Conservation (phyloP, 2,329 filamentous ascomycete genomes). For the Tolypocladium tundrense region DNA sequence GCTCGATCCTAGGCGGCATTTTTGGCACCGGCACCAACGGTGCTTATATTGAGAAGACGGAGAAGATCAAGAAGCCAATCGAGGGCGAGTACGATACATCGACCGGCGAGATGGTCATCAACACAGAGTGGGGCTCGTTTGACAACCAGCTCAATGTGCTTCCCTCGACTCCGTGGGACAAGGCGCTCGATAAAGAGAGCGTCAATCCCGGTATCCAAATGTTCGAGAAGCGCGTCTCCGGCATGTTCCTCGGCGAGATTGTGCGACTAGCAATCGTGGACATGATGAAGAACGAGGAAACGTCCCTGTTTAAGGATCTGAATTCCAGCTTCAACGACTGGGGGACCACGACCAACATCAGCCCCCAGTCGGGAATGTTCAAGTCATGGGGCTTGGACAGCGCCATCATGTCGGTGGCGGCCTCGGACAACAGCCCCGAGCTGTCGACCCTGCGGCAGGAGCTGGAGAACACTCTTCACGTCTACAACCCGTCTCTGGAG, state of each 20-base stretch:
- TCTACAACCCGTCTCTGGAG: conserved; percentile 67
- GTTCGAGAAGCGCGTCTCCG: conserved; percentile 97
- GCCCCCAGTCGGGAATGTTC: conserved; percentile 56
- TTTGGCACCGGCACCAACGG: conserved; percentile 97
- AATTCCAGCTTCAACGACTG: conserved; percentile 62
- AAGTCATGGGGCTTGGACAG: conserved; percentile 86
- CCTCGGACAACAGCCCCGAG: conserved; percentile 65
- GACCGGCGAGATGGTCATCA: conserved; percentile 93
- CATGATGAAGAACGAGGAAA: conserved; percentile 56
- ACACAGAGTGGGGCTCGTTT: conserved; percentile 97
- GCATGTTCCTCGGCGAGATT: conserved; percentile 97
- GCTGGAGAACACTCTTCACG: conserved; percentile 64
- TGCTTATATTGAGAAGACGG: conserved; percentile 87
- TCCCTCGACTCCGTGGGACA: conserved; percentile 76
- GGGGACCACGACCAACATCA: conserved; percentile 60
- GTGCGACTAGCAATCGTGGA: conserved; percentile 66
- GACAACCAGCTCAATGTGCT: conserved; percentile 87
- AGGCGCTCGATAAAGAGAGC: conserved; percentile 64
- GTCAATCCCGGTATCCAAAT: conserved; percentile 93
- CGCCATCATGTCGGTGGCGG: conserved; percentile 77
- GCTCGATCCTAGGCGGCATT: conserved; percentile 86
- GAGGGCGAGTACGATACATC: conserved; percentile 62
- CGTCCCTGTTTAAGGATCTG: conserved; percentile 66
- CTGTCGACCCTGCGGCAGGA: conserved; percentile 65
- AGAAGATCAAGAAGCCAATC: conserved; percentile 71